Evolutionary conservation across 139 green algal species (phyloP), one percentile per base, ranked within the genome.

Genomic region (Coccomyxa sp.): DNA sequence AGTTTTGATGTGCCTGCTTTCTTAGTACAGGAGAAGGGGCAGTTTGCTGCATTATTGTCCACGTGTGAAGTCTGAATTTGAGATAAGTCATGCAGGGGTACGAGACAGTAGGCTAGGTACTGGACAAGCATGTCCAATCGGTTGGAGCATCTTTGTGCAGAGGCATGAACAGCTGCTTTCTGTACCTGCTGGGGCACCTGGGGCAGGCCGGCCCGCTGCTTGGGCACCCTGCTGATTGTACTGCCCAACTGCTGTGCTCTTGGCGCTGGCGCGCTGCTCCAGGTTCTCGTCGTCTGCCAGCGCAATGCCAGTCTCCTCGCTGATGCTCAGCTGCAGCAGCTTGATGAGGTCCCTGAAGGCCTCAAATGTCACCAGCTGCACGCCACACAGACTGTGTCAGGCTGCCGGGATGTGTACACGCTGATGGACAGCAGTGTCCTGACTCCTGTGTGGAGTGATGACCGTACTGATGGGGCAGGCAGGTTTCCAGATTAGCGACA

Each of bases 351-450:
- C 91, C 0, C 91, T 73, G 80, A 84, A 95, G 24, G 75, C 78
- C 80, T 95, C 91, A 80, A 95, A 94, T 0, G 37, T 37, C 39
- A 95, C 79, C 55, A 88, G 81, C 91, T 95, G 85, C 74, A 84
- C 2, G 3, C 55, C 22, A 31, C 2, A 40, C 16, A 74, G n/a
- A 14, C n/a, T 73, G 68, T 31, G 16, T 37, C 33, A 73, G 35
- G 16, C 38, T 31, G 29, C 22, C 38, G 14, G 54, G 9, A n/a
- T n/a, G n/a, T 22, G 54, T 68, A 68, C 54, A 68, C 54, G 54
- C 54, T n/a, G 54, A 68, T n/a, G 54, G 16, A 22, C 54, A 68
- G 54, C 16, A 68, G 54, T 22, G 16, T 22, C 22, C 16, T 68
- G 54, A 68, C 22, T 22, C n/a, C n/a, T n/a, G n/a, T n/a, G n/a